These are phyloP conservation scores for Candida buenavistaensis DNA, from an alignment of 1,139 yeast genomes.

Conservation along the genomic window DNA sequence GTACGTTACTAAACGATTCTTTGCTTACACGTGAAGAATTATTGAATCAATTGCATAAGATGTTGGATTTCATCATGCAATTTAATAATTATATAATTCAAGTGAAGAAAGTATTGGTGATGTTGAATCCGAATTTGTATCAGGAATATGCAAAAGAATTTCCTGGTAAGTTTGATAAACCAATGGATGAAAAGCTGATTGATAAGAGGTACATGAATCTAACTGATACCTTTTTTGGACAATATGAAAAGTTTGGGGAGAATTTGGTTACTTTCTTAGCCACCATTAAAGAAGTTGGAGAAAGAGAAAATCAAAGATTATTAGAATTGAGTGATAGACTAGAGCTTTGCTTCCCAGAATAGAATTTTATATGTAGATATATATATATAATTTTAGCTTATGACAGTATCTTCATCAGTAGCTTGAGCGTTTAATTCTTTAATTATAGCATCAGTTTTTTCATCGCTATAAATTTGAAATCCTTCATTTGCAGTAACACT, in stretches of 20 bases:
- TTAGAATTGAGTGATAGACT: constrained; percentile 53
- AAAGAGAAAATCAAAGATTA: constrained; percentile 60
- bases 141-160: constrained; percentile 37
- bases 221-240: constrained; percentile 49
- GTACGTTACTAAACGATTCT: constrained; percentile 66
- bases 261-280: constrained; percentile 55
- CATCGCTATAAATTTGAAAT: constrained; percentile 82
- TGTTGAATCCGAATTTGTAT: constrained; percentile 50
- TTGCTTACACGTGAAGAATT: constrained; percentile 63
- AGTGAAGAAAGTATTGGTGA: constrained; percentile 55
- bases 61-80: constrained; percentile 50
- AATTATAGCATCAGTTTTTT: constrained; percentile 80
- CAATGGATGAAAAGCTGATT: constrained; percentile 40
- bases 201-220: constrained; percentile 44
- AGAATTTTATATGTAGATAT: constrained; percentile 4
- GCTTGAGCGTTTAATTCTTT: constrained; percentile 72
- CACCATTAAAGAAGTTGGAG: constrained; percentile 59
- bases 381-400: constrained; percentile 10
- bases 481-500: constrained; percentile 87
- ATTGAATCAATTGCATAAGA: constrained; percentile 45
- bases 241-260: constrained; percentile 55
- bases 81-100: constrained; percentile 57
- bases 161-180: constrained; percentile 40
- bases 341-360: constrained; percentile 40
- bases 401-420: constrained; percentile 29